Base-by-base conservation (phyloP, 2,329 filamentous ascomycete species). In the Incumbomyces lentus region DNA sequence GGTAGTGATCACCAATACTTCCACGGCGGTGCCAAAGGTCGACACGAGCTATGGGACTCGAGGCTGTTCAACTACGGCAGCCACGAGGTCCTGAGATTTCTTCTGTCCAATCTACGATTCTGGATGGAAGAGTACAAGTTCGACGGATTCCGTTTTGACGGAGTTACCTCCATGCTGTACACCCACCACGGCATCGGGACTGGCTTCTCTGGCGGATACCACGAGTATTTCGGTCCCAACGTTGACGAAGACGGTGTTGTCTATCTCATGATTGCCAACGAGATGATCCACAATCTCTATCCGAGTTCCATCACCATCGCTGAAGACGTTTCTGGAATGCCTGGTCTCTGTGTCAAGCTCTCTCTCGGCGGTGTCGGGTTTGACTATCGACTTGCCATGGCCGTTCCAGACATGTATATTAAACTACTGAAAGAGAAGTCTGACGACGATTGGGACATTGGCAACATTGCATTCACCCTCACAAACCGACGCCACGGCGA, bases 121-220 rank as follows among this genome's bases (percentile, higher is more conserved):
- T 98, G 92, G 89, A 96, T 98, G 89, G 90, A 96, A 47, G 89
- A 95, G 67, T 98, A 95, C 60, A 72, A 80, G 34, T 96, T 98
- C 61, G 92, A 98, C 61, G 92, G 92, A 18, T 98, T 96, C 75
- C 80, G 92, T 35, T 98, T 98, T 59, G 92, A 98, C 57, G 92
- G 92, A 54, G 92, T 98, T 44, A 98, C 92, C 1, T 95, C 89
- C 68, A 98, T 98, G 88, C 81, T 98, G 48, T 98, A 98, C 65
- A 70, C 73, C 13, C 92, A 98, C 62, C 92, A 98, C 62, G 92
- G 92, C 39, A 95, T 98, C 66, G 92, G 92, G 72, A 93, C 89
- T 81, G 92, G 92, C 14, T 98, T 98, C 65, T 95, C 89, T 14
- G 92, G 92, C 48, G 90, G 90, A 13, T 98, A 98, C 62, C 92